phyloP scores from a whole-genome alignment of 2,329 filamentous ascomycete genomes.

The Byssothecium circinans region DNA sequence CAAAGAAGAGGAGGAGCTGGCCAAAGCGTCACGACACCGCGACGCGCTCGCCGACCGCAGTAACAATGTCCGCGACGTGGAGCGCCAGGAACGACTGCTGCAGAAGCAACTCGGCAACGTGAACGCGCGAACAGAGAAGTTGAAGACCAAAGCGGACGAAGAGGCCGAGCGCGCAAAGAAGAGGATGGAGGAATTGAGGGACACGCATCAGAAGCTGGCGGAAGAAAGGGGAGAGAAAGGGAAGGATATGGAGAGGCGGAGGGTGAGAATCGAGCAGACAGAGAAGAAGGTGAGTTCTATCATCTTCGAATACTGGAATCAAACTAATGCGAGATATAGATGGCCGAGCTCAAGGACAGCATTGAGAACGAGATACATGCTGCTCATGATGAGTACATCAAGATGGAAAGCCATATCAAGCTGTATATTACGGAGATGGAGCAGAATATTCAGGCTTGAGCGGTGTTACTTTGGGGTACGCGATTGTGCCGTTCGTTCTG shows the following conservation, averaged over 20 bases:
- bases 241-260: slow-evolving; percentile 86
- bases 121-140: slow-evolving; percentile 81
- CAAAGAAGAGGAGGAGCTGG: slow-evolving; percentile 89
- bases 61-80: slow-evolving; percentile 88
- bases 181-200: slow-evolving; percentile 87
- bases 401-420: slow-evolving; percentile 96
- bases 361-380: slow-evolving; percentile 92
- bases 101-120: slow-evolving; percentile 83
- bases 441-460: slow-evolving; percentile 58
- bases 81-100: slow-evolving; percentile 81
- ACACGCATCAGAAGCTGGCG: slow-evolving; percentile 75
- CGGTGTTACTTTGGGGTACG: too few species aligned
- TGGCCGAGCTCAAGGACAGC: slow-evolving; percentile 95
- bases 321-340: slow-evolving; percentile 57
- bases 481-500: too few species aligned
- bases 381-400: slow-evolving; percentile 91
- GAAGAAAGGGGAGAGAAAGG: slow-evolving; percentile 86
- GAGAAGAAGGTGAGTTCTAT: slow-evolving; percentile 82
- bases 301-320: slow-evolving; percentile 6
- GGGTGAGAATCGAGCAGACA: slow-evolving; percentile 94
- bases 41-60: slow-evolving; percentile 86
- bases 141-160: slow-evolving; percentile 76
- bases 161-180: slow-evolving; percentile 80
- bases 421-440: slow-evolving; percentile 99
- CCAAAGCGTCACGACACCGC: slow-evolving; percentile 75